Evolutionary conservation across 495 filamentous ascomycete species (phyloP), one percentile per base, ranked within the genome.

Genomic region (Astrocystis sublimbata): DNA sequence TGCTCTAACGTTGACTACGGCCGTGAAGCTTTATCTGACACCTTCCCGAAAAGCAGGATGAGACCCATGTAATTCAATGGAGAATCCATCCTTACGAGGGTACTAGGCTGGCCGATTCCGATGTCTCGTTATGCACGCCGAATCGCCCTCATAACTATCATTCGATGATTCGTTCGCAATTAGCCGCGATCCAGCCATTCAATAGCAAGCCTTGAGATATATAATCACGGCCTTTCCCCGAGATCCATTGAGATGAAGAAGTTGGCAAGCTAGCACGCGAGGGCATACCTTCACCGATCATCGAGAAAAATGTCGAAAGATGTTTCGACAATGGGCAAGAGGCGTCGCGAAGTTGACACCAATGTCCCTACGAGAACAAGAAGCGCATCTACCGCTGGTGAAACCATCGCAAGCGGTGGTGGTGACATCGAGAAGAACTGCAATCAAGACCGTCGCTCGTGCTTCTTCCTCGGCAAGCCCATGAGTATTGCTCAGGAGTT

Each of bases 401-500:
- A 26, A 31, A 46, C 15, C 8, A 66, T 58, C 46, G 56, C 60
- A 58, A 21, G 46, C 54, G 58, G 61, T 55, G 65, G 36, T 61
- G 63, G 54, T 50, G 70, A 72, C 35, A 31, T 66, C 41, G 70
- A 72, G 59, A 72, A 62, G 42, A 55, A 42, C 8, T 33, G 19
- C 23, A 33, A 40, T 36, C 56, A 46, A 21, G 58, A 65, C 50
- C 65, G 63, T 26, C 66, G 70, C 36, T 51, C 63, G 1, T 64
- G 62, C 26, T 56, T 72, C 13, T 72, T 72, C 49, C 63, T 72
- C 23, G 59, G 61, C 23, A 60, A 50, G 33, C 70, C 70, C 17
- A 72, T 72, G 70, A 63, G 65, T 15, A 49, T 68, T 17, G n/a
- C 49, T 40, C 67, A 67, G 46, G 70, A 72, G 51, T n/a, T 66